Conservation (phyloP, 1,284 basidiomycete genomes). For the Cystobasidiaceae sp. region DNA sequence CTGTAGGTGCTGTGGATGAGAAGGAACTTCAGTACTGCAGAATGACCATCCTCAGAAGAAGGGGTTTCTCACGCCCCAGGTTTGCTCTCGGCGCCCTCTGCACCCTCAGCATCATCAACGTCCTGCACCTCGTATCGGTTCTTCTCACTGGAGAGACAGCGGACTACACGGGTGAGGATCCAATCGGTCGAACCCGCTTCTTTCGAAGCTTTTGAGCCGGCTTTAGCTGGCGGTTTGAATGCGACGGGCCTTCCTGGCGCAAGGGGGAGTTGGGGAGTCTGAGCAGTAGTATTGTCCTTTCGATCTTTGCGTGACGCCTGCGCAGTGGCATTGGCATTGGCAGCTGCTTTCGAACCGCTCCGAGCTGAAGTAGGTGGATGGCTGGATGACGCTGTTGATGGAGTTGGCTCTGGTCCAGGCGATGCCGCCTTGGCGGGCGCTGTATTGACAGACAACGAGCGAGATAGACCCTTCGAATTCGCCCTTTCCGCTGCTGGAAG, state of each 20-base stretch:
- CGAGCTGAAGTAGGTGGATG: too few relatives aligned
- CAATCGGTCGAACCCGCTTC: constrained; percentile 42
- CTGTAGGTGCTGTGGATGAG: constrained; percentile 45
- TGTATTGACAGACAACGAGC: constrained; percentile 6
- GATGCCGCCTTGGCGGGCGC: background rate
- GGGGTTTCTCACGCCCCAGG: constrained; percentile 11
- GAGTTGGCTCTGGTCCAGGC: background rate
- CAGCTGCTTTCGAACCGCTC: too few relatives aligned
- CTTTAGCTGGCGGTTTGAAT: constrained; percentile 43
- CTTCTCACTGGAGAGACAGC: constrained; percentile 47
- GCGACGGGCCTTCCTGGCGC: constrained; percentile 48
- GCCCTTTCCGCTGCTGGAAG: background rate
- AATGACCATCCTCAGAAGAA: constrained; percentile 1
- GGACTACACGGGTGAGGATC: constrained; percentile 50
- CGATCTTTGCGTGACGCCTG: too few relatives aligned
- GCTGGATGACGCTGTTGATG: too few relatives aligned
- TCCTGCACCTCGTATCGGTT: constrained; percentile 44
- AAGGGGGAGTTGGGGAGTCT: constrained; percentile 48
- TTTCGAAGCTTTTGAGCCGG: constrained; percentile 37
- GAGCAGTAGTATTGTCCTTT: too few relatives aligned
- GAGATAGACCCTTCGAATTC: background rate
- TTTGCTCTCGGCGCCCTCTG: constrained; percentile 23
- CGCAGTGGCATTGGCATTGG: too few relatives aligned
- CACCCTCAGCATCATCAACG: constrained; percentile 38
- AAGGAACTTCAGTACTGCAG: background rate